Percentiles rank a stretch among this genome's conserved stretches.
Evolutionary conservation across 169 alveolate genomes (phyloP).

Genomic region (Fabrea salina): DNA sequence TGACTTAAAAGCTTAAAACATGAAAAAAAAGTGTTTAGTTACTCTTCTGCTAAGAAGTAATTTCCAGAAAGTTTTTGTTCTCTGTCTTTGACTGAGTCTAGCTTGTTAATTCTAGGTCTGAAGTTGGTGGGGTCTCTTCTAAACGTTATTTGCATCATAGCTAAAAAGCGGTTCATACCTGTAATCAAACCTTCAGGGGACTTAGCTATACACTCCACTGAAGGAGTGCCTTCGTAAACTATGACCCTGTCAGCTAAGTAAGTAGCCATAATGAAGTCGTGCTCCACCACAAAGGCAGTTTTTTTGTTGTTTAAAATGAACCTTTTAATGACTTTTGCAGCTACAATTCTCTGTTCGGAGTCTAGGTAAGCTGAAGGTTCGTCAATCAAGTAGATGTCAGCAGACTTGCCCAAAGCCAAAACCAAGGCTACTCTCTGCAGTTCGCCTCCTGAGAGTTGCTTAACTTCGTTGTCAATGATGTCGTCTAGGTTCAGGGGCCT

Average conservation of each 20-base stretch:
- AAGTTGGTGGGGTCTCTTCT: slow-evolving; percentile 98
- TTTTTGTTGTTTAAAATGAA: slow-evolving; percentile 96
- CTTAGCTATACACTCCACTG: slow-evolving; percentile 86
- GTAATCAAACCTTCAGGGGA: slow-evolving; percentile 87
- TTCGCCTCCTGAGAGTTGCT: slow-evolving; percentile 98
- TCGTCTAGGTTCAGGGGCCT: slow-evolving; percentile 94
- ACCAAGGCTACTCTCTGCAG: slow-evolving; percentile 97
- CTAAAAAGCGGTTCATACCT: slow-evolving; percentile 93
- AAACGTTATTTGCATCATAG: slow-evolving; percentile 95
- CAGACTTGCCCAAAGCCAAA: slow-evolving; percentile 96
- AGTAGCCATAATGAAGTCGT: slow-evolving; percentile 99
- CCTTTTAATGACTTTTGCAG: slow-evolving; percentile 97
- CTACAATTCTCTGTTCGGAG: slow-evolving; percentile 98
- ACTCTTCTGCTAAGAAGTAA: slow-evolving; percentile 93
- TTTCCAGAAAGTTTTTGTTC: slow-evolving; percentile 97
- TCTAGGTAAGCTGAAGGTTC: slow-evolving; percentile 99
- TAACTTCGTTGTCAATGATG: slow-evolving; percentile 94
- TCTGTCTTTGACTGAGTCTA: slow-evolving; percentile 96
- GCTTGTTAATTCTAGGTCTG: slow-evolving; percentile 99
- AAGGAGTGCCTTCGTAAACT: slow-evolving; percentile 98
- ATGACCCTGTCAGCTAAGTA: slow-evolving; percentile 99
- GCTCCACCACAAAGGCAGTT: slow-evolving; percentile 99
- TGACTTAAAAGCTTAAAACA: not conserved
- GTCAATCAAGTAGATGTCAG: slow-evolving; percentile 98
- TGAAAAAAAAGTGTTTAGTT: not conserved